A percentile compares a stretch with the other conserved stretches of the same genome.
Conservation (phyloP, 2,329 filamentous ascomycete species). For the Thielaviopsis populi region DNA sequence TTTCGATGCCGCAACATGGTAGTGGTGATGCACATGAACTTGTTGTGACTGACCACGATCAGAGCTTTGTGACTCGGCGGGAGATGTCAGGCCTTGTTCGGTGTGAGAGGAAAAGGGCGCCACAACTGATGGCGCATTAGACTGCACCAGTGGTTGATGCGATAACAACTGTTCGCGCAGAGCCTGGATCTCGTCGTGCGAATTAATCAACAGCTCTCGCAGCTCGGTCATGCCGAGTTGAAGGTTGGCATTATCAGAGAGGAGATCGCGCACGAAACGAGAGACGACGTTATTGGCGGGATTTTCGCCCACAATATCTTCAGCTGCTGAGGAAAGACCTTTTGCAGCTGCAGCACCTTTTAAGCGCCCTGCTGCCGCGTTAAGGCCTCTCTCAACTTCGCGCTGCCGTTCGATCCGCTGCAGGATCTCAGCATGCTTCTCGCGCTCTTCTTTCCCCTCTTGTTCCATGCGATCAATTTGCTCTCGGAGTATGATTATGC, state of each 20-base stretch:
- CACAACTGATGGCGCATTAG: neutral
- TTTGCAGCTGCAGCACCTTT: conserved; percentile 66
- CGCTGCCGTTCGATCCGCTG: conserved; percentile 71
- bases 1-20: conserved; percentile 51
- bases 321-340: conserved; percentile 29
- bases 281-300: conserved; percentile 49
- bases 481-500: conserved; percentile 63
- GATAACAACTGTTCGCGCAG: conserved; percentile 66
- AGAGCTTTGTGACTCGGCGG: conserved; percentile 24
- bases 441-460: conserved; percentile 64
- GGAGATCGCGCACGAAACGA: conserved; percentile 86
- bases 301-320: conserved; percentile 22
- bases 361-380: conserved; percentile 61
- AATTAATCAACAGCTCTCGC: conserved; percentile 75
- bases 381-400: conserved; percentile 66
- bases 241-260: conserved; percentile 88
- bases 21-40: conserved; percentile 88
- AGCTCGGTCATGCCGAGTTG: conserved; percentile 86
- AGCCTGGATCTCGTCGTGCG: conserved; percentile 84
- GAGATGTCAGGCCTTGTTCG: conserved; percentile 6
- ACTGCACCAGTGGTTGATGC: conserved; percentile 46
- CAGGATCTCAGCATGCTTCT: conserved; percentile 68
- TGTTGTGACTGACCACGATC: conserved; percentile 41
- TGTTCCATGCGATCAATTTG: conserved; percentile 80
- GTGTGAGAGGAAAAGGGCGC: neutral